A percentile compares a stretch with the other conserved stretches of the same genome.
Evolutionary conservation across 2,329 filamentous ascomycete species (phyloP).

Genomic region (Epichloe brachyelytri): DNA sequence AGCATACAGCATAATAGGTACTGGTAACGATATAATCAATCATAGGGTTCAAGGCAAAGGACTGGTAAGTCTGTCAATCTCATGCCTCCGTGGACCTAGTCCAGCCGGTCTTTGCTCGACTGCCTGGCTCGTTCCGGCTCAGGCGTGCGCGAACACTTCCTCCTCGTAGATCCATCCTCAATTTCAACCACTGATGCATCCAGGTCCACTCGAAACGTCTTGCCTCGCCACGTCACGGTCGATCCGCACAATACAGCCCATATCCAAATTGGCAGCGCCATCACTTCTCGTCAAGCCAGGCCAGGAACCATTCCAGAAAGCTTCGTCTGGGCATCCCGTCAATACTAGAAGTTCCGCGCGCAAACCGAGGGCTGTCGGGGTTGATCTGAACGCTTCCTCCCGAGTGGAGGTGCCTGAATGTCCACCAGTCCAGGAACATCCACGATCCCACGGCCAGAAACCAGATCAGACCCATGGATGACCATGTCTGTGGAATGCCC

Average conservation of each 20-base stretch:
- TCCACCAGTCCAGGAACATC: conserved; percentile 61
- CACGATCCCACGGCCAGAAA: conserved; percentile 50
- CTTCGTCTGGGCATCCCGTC: conserved; percentile 35
- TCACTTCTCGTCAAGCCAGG: conserved; percentile 72
- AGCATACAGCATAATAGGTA: neutral
- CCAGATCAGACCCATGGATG: conserved; percentile 53
- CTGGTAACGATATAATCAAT: conserved; percentile 1
- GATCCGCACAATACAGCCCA: conserved; percentile 83
- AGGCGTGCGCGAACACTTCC: conserved; percentile 8
- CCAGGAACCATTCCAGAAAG: conserved; percentile 59
- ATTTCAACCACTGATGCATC: conserved; percentile 63
- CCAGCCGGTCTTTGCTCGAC: conserved; percentile 15
- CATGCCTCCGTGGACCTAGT: conserved; percentile 7
- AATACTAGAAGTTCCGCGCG: conserved; percentile 29
- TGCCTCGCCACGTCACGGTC: conserved; percentile 78
- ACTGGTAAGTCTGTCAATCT: neutral
- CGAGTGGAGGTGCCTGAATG: conserved; percentile 64
- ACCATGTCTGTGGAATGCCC: conserved; percentile 52
- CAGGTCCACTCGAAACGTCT: conserved; percentile 65
- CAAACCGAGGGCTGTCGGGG: conserved; percentile 62
- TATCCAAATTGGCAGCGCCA: conserved; percentile 81
- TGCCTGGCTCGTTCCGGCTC: conserved; percentile 12
- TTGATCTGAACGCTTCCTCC: conserved; percentile 59
- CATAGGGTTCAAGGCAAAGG: neutral
- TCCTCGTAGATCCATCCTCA: neutral